Conservation (phyloP, 495 filamentous ascomycete species). For the Chaetomium fimeti region DNA sequence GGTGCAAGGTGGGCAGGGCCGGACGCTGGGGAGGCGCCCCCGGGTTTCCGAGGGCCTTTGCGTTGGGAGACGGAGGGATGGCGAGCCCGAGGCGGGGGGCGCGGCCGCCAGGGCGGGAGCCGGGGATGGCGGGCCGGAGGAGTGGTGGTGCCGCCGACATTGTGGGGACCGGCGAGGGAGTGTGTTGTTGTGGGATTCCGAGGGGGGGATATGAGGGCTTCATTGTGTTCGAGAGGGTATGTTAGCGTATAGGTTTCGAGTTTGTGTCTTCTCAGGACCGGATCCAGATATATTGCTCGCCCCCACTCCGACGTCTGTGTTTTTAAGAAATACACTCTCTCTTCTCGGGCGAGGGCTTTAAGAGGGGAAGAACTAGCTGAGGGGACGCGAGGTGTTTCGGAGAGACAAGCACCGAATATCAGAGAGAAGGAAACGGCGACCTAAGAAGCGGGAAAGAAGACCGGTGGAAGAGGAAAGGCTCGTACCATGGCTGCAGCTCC, state of each 20-base stretch:
- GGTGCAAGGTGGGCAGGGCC: conserved; percentile 66
- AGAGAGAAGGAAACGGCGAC: not conserved
- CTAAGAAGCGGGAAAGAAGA: not conserved
- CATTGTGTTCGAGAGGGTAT: conserved; percentile 16
- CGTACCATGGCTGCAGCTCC: conserved; percentile 33
- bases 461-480: conserved; percentile 11
- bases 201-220: conserved; percentile 37
- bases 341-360: not conserved
- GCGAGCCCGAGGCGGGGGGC: conserved; percentile 80
- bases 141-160: conserved; percentile 81
- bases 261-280: not conserved
- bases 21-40: conserved; percentile 50
- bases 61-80: conserved; percentile 80
- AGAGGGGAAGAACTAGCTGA: not conserved
- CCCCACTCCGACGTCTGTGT: not conserved
- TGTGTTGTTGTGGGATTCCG: conserved; percentile 31
- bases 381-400: not conserved
- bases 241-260: conserved; percentile 17
- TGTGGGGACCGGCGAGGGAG: conserved; percentile 47
- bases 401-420: not conserved
- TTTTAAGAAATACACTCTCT: no score
- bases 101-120: conserved; percentile 62
- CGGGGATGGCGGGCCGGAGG: conserved; percentile 78
- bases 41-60: conserved; percentile 60
- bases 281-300: not conserved